Conservation (phyloP, 768 basidiomycete genomes). For the Kwoniella mangroviensis region DNA sequence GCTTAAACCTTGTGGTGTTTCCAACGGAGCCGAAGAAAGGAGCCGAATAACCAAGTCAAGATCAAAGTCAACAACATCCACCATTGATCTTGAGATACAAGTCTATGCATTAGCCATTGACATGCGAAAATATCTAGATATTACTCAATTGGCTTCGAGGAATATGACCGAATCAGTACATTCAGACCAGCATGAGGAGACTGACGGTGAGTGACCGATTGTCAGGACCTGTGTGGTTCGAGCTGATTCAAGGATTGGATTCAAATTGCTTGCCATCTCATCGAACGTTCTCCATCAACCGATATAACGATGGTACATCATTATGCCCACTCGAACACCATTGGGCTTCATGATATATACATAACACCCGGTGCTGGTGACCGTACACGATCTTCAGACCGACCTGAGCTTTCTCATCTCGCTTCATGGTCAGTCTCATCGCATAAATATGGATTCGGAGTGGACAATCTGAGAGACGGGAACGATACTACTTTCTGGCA, state of each 20-base stretch:
- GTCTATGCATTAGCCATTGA: too few relatives aligned
- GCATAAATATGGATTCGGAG: slow-evolving; percentile 93
- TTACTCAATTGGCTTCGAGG: too few relatives aligned
- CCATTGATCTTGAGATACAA: too few relatives aligned
- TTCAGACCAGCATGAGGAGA: slow-evolving; percentile 2
- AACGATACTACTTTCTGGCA: slow-evolving; percentile 98
- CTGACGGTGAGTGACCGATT: slow-evolving; percentile 10
- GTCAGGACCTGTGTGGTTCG: not conserved
- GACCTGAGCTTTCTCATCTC: slow-evolving; percentile 68
- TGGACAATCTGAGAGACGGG: slow-evolving; percentile 84
- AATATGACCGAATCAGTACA: slow-evolving; percentile 7
- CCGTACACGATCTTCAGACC: slow-evolving; percentile 14
- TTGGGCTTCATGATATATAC: too few relatives aligned
- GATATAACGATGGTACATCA: too few relatives aligned
- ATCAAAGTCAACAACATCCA: not conserved
- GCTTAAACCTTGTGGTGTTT: slow-evolving; percentile 1
- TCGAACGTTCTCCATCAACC: too few relatives aligned
- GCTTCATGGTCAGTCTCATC: slow-evolving; percentile 97
- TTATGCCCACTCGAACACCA: too few relatives aligned
- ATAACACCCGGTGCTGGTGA: too few relatives aligned
- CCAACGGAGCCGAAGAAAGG: not conserved
- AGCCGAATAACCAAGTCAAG: not conserved
- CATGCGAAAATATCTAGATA: too few relatives aligned
- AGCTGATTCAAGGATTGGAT: not conserved
- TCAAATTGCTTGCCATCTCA: too few relatives aligned